Conservation (phyloP, 345 rosid species). For the Litchi chinensis region DNA sequence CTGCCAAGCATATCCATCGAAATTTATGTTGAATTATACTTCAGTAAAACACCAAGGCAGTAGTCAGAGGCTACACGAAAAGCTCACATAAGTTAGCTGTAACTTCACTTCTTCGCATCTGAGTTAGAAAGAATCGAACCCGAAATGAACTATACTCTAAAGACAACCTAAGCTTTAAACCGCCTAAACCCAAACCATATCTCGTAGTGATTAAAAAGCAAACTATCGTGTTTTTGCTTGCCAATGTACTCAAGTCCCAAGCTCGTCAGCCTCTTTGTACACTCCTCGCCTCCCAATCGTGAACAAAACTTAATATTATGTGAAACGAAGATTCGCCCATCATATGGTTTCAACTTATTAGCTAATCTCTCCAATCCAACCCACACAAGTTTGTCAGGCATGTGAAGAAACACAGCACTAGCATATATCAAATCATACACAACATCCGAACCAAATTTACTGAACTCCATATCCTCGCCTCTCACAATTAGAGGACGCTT, state of each 20-base stretch:
- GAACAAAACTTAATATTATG: conserved; percentile 95
- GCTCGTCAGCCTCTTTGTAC: conserved; percentile 64
- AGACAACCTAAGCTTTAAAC: conserved; percentile 42
- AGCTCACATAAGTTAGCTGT: background rate
- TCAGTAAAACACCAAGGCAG: background rate
- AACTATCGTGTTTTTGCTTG: conserved; percentile 81
- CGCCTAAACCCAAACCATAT: conserved; percentile 87
- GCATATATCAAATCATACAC: conserved; percentile 88
- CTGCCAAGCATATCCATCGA: conserved; percentile 7
- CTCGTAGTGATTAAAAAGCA: conserved; percentile 94
- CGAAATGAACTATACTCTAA: background rate
- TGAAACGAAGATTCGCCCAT: conserved; percentile 87
- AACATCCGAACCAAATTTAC: conserved; percentile 60
- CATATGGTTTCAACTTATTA: conserved; percentile 66
- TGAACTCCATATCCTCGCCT: conserved; percentile 94
- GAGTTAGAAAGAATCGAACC: conserved; percentile 7
- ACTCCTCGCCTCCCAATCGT: conserved; percentile 74
- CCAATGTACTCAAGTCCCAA: conserved; percentile 81
- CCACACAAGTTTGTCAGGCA: conserved; percentile 98
- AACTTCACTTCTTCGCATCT: conserved; percentile 4
- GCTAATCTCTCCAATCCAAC: conserved; percentile 78
- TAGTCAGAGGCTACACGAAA: conserved; percentile 9
- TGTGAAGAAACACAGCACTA: conserved; percentile 96
- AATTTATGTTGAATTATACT: background rate
- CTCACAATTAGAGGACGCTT: conserved; percentile 81